Base-by-base conservation (phyloP, 2,329 filamentous ascomycete genomes). In the Chalaropsis thielavioides region DNA sequence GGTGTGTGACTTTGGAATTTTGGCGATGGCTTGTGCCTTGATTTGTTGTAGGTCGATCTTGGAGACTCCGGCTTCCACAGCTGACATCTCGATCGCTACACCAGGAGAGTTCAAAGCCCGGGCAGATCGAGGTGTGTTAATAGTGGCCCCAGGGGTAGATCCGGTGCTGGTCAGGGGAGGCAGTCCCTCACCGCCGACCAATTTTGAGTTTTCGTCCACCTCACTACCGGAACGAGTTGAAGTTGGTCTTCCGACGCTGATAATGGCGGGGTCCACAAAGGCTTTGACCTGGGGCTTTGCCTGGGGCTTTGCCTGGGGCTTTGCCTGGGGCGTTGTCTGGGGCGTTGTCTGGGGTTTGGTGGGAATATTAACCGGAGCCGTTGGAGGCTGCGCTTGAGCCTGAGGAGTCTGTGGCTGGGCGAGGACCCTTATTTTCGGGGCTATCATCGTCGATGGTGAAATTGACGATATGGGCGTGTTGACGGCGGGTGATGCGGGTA, bases 221-320 rank as follows among this genome's bases (percentile, higher is more conserved):
- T 63, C 62, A n/a, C 59, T 59, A n/a, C 65, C 62, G 31, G 62
- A 64, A 27, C 54, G 62, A 24, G 38, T 35, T 27, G 64, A 60
- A 1, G 62, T 61, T 11, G 64, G 58, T n/a, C 63, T 64, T 13
- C 68, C 78, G 61, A 89, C 82, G 72, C 89, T 91, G 58, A 95
- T 73, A 64, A 95, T 95, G 2, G 90, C 90, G 11, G 90, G 90
- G 70, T 95, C 90, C n/a, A 86, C 80, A 71, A 94, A 90, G 0
- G 78, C 70, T 38, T 41, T 43, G 17, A 27, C 11, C 40, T 63
- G 27, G 3, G 60, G 35, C 58, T 65, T 61, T 11, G 22, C 22
- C 24, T 41, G 38, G 5, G 46, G 46, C 0, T 51, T 19, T 17
- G 59, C 4, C 38, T 61, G 40, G 41, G 17, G 41, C 10, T 4